Conservation (phyloP, 192 early-diverging fungal species). For the Entomortierella parvispora region DNA sequence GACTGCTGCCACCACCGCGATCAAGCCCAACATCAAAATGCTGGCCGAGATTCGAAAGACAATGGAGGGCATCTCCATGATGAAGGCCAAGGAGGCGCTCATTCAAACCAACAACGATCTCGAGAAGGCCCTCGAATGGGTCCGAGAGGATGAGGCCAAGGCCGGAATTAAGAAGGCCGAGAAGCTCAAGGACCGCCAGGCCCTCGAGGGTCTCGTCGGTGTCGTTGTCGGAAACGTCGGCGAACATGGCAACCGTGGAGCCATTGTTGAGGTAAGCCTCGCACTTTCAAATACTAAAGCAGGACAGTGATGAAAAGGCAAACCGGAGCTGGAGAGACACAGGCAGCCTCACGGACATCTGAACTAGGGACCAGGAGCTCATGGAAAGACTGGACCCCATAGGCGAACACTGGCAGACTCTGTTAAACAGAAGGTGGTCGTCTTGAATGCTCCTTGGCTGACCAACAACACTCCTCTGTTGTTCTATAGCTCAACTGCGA, state of each 20-base stretch:
- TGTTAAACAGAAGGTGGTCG: too few relatives aligned
- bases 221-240: conserved; percentile 64
- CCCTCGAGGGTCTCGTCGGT: conserved; percentile 83
- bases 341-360: too few relatives aligned
- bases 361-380: too few relatives aligned
- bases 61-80: conserved; percentile 63
- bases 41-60: conserved; percentile 55
- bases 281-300: not conserved
- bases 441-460: too few relatives aligned
- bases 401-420: too few relatives aligned
- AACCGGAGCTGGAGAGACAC: not conserved
- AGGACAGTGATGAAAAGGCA: not conserved
- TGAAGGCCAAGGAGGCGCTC: conserved; percentile 90
- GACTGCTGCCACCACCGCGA: conserved; percentile 17
- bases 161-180: conserved; percentile 81
- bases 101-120: conserved; percentile 75
- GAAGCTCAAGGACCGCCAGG: conserved; percentile 82
- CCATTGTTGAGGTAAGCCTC: conserved; percentile 73
- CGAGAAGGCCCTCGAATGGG: conserved; percentile 81
- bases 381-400: too few relatives aligned
- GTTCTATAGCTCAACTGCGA: conserved; percentile 94
- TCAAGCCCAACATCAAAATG: conserved; percentile 54
- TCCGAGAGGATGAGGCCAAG: conserved; percentile 75
- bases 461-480: too few relatives aligned
- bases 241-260: conserved; percentile 57